Conservation (phyloP, 2,329 filamentous ascomycete species). For the Xylaria polymorpha region DNA sequence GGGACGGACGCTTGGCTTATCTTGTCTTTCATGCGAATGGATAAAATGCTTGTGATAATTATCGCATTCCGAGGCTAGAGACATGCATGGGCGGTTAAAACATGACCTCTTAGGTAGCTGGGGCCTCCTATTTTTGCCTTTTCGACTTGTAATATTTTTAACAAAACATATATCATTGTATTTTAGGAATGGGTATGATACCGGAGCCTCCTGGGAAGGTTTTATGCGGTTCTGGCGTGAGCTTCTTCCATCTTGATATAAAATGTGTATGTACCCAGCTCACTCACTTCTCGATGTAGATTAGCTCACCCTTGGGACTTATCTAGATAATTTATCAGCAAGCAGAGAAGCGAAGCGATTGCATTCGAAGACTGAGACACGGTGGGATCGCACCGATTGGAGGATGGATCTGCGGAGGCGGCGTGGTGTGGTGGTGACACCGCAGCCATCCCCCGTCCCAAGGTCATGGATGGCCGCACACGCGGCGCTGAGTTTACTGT, state of each 20-base stretch:
- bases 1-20: neutral
- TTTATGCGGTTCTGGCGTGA: neutral
- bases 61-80: conserved; percentile 26
- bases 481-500: conserved; percentile 6
- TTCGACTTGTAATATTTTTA: neutral
- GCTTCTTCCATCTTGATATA: neutral
- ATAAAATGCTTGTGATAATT: neutral
- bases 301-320: neutral
- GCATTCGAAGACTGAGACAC: conserved; percentile 10
- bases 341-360: neutral
- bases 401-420: conserved; percentile 21
- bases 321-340: neutral
- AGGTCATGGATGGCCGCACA: conserved; percentile 14
- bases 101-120: neutral
- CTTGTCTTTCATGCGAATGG: neutral
- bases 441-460: conserved; percentile 7
- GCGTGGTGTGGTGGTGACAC: conserved; percentile 20
- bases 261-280: neutral
- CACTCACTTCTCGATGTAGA: neutral
- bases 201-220: neutral
- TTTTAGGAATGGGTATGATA: too few relatives aligned
- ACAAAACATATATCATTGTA: neutral
- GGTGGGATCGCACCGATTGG: conserved; percentile 35
- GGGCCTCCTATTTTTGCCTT: neutral
- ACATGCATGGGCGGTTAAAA: conserved; percentile 16